Base-by-base conservation (phyloP, 805 yeast species). In the Ogataea paradorogensis region DNA sequence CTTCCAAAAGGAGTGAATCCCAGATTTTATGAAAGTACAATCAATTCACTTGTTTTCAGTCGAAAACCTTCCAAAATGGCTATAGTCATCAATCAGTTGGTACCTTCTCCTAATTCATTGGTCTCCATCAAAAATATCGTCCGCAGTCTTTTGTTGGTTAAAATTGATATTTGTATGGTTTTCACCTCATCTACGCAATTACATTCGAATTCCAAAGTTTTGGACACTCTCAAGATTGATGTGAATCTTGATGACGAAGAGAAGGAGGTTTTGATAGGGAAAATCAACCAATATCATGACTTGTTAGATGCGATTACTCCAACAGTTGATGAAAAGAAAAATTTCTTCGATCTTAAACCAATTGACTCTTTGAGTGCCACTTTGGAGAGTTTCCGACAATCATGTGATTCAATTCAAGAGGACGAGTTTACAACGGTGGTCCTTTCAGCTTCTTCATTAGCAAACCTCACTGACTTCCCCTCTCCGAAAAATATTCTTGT, bases 71-170 rank as follows among this genome's bases (percentile, higher is more conserved):
- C 35, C 2, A 50, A 47, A n/a, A 55, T 60, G 39, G 39, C 55
- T 7, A 47, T 63, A 3, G 40, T 62, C 2, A 15, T 62, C 9
- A 63, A 63, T 35, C 64, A 59, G 38, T 23, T 45, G 3, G 33
- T 40, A 4, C 45, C 56, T 1, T 49, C 54, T 8, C 30, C 45
- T 1, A 40, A 42, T 13, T 56, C 66, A 1, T 18, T 47, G 15
- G 26, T 51, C 5, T 40, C 61, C 5, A 38, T 62, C 10, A 55
- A 56, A 27, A 63, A 63, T 32, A 61, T 63, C 1, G 40, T 61
- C 6, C 51, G 43, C 30, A 53, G 62, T 33, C 36, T 63, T 6
- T 30, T 53, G 14, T 30, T 63, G 30, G 56, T 63, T 28, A 52
- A 52, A 23, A 59, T 63, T 15, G 57, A 58, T 20, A 40, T 63